Evolutionary conservation across 2,329 filamentous ascomycete genomes (phyloP), one percentile per base, ranked within the genome.

Genomic region (Xylariaceae sp.): DNA sequence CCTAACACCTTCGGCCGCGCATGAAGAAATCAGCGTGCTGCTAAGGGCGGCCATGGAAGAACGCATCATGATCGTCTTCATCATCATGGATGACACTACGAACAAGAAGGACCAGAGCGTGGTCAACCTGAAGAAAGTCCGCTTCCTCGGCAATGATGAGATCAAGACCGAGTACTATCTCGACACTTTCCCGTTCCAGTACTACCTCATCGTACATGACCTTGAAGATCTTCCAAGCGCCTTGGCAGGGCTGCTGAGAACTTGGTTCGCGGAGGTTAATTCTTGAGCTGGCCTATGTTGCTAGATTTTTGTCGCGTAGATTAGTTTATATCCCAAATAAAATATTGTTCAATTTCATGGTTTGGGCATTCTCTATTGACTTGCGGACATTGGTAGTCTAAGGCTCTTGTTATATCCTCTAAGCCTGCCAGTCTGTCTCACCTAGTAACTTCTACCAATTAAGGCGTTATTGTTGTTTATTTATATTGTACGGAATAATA

Each of bases 11-110:
- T 86, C 83, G 40, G 78, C 81, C 1, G 89, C 93, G 46, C 93
- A 98, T 72, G 90, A 92, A 18, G 81, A 85, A 4, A 93, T 99
- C 64, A 84, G 90, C 16, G 81, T 91, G 4, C 81, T 98, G 20
- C 86, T 99, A 10, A 83, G 95, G 9, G 89, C 93, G 74, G 93
- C 95, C 1, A 87, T 92, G 68, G 93, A 97, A 73, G 91, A 97
- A 75, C 83, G 92, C 16, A 96, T 99, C 70, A 97, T 99, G 91
- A 87, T 98, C 61, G 93, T 99, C 5, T 99, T 99, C 73, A 91
- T 99, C 66, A 89, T 99, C 67, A 91, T 99, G 70, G 95, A 99
- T 77, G 82, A 85, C 65, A 77, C 75, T 62, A 73, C 72, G 64
- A 73, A 73, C 9, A 66, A 66, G 41, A 77, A 79, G 61, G 79